These are phyloP conservation scores for Venturia oleaginea DNA, from an alignment of 2,329 filamentous ascomycete genomes.

Conservation along the genomic window DNA sequence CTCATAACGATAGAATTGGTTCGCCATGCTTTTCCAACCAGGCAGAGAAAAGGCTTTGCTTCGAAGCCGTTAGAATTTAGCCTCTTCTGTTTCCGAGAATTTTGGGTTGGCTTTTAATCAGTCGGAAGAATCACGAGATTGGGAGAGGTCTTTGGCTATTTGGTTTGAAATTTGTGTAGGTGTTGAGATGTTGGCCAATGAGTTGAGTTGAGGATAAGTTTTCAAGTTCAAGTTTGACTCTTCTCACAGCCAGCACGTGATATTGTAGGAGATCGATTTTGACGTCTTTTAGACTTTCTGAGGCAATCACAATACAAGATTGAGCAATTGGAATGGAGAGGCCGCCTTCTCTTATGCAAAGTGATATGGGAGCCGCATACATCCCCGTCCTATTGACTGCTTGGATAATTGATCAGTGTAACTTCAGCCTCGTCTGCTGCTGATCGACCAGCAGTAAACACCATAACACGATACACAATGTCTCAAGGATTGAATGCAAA, in stretches of 20 bases:
- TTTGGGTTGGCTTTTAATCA: not conserved
- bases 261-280: not conserved
- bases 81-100: not conserved
- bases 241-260: not conserved
- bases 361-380: not conserved
- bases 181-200: not conserved
- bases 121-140: not conserved
- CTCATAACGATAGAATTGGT: not conserved
- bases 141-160: not conserved
- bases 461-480: not conserved
- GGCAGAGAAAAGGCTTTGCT: not conserved
- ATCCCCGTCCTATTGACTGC: not conserved
- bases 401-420: not conserved
- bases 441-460: not conserved
- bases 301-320: not conserved
- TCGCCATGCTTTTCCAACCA: not conserved
- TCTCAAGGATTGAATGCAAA: too few species aligned
- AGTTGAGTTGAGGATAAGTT: not conserved
- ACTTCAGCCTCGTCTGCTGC: not conserved
- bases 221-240: not conserved
- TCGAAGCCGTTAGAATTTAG: not conserved
- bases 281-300: not conserved
- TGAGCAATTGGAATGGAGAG: not conserved
- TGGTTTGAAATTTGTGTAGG: not conserved
- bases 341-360: not conserved